Evolutionary conservation across 1,284 basidiomycete genomes (phyloP).

Genomic region (Melampsora americana): DNA sequence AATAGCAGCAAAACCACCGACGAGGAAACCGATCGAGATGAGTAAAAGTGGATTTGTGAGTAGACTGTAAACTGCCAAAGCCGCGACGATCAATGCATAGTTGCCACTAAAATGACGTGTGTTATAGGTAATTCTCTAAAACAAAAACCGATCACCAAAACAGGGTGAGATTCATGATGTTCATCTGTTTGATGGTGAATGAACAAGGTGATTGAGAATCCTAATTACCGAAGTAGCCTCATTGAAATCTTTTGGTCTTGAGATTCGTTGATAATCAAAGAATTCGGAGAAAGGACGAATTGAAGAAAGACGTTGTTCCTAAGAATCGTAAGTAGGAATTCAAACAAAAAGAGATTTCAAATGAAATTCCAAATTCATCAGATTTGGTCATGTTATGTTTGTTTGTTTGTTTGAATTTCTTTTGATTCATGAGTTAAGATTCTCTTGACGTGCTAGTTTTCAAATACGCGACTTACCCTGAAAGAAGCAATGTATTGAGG

Average conservation of each 20-base stretch:
- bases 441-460: neutral
- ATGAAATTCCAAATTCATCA: neutral
- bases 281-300: conserved; percentile 71
- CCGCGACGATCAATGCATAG: conserved; percentile 75
- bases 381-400: no score
- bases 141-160: conserved; percentile 6
- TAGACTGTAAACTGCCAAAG: conserved; percentile 82
- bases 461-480: conserved; percentile 11
- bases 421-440: no score
- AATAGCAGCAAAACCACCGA: conserved; percentile 84
- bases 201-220: neutral
- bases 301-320: conserved; percentile 79
- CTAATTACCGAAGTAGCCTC: conserved; percentile 55
- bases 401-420: no score
- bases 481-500: conserved; percentile 37
- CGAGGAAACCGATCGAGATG: conserved; percentile 78
- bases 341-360: no score
- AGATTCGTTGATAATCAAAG: conserved; percentile 84
- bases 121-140: conserved; percentile 81
- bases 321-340: no score
- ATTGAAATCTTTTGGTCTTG: conserved; percentile 65
- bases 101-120: conserved; percentile 68
- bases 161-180: no score
- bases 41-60: conserved; percentile 78
- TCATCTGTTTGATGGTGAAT: no score